These are phyloP conservation scores for Fraxinus angustifolia DNA, from an alignment of 305 asterid genomes.

Conservation along the genomic window DNA sequence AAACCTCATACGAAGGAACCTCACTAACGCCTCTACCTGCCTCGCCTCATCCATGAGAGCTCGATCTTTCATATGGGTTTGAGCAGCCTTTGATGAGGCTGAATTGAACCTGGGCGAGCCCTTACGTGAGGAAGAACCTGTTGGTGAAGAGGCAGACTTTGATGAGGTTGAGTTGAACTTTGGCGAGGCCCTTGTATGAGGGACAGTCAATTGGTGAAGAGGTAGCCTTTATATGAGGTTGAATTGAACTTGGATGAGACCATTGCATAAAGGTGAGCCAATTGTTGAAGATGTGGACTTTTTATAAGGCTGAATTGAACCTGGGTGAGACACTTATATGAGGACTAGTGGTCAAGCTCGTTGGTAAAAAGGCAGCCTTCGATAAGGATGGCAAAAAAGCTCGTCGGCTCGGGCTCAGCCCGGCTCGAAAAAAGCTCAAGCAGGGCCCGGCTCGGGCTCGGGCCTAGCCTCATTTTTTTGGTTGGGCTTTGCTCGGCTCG, in stretches of 20 bases:
- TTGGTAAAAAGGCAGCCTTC: too few relatives aligned
- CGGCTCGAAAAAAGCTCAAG: too few relatives aligned
- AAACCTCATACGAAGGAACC: too few relatives aligned
- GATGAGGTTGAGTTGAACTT: not conserved
- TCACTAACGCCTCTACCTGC: not conserved
- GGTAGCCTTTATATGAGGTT: not conserved
- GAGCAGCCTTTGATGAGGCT: not conserved
- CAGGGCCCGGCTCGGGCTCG: too few relatives aligned
- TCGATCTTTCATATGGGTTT: not conserved
- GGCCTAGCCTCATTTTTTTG: too few relatives aligned
- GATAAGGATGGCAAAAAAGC: too few relatives aligned
- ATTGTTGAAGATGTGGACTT: not conserved
- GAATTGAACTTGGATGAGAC: not conserved
- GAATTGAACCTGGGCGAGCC: not conserved
- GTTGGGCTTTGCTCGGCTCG: too few relatives aligned
- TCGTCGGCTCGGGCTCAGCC: too few relatives aligned
- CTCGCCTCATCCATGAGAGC: not conserved
- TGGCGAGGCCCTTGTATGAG: not conserved
- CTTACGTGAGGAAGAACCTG: not conserved
- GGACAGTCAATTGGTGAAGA: not conserved
- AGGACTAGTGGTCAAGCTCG: too few relatives aligned
- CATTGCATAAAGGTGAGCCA: not conserved
- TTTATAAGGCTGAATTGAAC: too few relatives aligned
- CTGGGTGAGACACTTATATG: too few relatives aligned
- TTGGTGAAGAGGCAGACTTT: not conserved